Evolutionary conservation across 495 filamentous ascomycete species (phyloP), one percentile per base, ranked within the genome.

Genomic region (Bacidia gigantensis): DNA sequence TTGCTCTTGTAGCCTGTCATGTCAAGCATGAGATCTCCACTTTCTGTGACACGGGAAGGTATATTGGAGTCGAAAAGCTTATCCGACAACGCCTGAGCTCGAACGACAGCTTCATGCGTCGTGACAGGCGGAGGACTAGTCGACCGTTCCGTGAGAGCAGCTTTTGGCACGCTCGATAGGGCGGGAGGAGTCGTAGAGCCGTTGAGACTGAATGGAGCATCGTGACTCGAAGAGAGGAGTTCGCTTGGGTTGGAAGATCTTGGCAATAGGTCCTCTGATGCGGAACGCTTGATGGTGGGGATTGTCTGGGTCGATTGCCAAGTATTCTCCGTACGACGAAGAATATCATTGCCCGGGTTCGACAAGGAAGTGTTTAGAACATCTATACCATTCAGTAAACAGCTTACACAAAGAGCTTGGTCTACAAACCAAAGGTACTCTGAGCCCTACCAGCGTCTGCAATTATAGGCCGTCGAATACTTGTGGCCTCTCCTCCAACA

Each of bases 1-100:
- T 80, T 89, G 60, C 81, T 82, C 62, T 96, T 97, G 62, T 95
- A 96, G 0, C 87, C 87, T 2, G 89, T 90, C 89, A 98, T 96
- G 62, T 98, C 92, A 53, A 98, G 68, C 90, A 95, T 97, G 29
- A 98, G 69, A 66, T 98, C 93, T n/a, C 93, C 92, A 1, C 75
- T 84, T 23, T 95, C 90, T 2, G 81, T 97, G 26, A 98, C 79
- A 58, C 89, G 85, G 25, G 84, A 89, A 17, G 83, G 87, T 49
- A 98, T 98, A 61, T 97, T 96, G 25, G 87, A 92, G 1, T 75
- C 77, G 21, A 84, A 84, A 11, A 98, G 72, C 63, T 93, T 87
- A 62, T 89, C 84, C 20, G 89, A 95, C 3, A 98, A 72, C 17
- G 84, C 79, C 51, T 85, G 80, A 3, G 92, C 93, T 52, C 93